Base-by-base conservation (phyloP, 768 basidiomycete genomes). In the Leucosporidium scottii region DNA sequence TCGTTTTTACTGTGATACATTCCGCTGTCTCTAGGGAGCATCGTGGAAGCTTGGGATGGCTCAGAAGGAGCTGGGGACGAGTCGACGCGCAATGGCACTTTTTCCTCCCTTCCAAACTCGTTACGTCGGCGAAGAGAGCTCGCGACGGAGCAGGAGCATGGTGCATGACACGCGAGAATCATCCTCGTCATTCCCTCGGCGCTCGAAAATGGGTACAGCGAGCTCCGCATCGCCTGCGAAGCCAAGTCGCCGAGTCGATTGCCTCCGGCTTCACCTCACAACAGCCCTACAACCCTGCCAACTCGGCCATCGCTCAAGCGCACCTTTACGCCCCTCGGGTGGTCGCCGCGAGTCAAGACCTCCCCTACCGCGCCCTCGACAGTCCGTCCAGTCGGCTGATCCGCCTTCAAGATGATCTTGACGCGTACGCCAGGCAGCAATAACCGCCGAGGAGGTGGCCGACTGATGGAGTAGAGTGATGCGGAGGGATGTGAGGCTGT, bases 321-420 rank as follows among this genome's bases (percentile, higher is more conserved):
- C 0, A 71, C 70, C 44, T 71, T 71, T 21, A 71, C 67, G 13
- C 70, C 70, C 21, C 70, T 34, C 23, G 70, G 70, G 39, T 71
- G 70, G 36, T 71, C 67, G 2, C 67, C 70, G n/a, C 48, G 60
- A 31, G 70, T 66, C n/a, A 71, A 20, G 21, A 58, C 59, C 27
- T 71, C 70, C 3, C 10, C 25, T 0, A 71, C 70, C 6, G 31
- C 34, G 3, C 70, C 70, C n/a, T 68, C 58, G 17, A 68, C 67
- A 17, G 67, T 63, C 28, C 61, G 30, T 1, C 59, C 70, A 28
- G 70, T 68, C 28, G 64, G 64, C 25, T 71, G 70, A 23, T 71
- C 70, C 25, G 62, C 53, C 54, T 71, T 71, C 12, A 71, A 47
- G 47, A 67, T 68, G 49, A 71, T 65, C 25, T 34, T 4, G 13